These are phyloP conservation scores for Globisporangium canariense DNA, from an alignment of 352 stramenopile genomes.

Conservation along the genomic window DNA sequence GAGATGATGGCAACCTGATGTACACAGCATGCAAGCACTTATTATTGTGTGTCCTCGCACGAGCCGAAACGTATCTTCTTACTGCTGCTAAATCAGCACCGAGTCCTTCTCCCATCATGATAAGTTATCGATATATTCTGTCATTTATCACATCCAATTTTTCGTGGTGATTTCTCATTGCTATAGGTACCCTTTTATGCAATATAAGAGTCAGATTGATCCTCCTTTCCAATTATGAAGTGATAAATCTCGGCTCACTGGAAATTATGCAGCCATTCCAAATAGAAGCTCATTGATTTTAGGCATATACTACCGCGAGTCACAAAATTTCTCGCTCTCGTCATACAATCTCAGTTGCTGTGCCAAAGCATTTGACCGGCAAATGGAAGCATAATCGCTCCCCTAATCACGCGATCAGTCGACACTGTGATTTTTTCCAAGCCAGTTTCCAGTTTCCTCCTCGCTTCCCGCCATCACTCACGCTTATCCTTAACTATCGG, in stretches of 20 bases:
- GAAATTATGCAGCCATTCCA: slow-evolving; percentile 11
- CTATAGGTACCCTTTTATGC: too few species aligned
- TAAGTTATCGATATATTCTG: too few species aligned
- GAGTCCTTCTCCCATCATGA: too few species aligned
- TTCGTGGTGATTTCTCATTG: too few species aligned
- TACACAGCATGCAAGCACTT: too few species aligned
- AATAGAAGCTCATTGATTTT: slow-evolving; percentile 4
- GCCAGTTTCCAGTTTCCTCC: not conserved
- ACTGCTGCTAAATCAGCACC: too few species aligned
- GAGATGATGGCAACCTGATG: too few species aligned
- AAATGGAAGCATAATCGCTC: not conserved
- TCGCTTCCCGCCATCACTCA: not conserved
- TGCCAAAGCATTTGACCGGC: slow-evolving; percentile 5
- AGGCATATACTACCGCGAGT: not conserved
- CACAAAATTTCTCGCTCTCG: not conserved
- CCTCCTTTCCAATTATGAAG: slow-evolving; percentile 2
- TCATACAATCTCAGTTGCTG: not conserved
- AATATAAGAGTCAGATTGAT: not conserved
- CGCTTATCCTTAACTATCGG: not conserved
- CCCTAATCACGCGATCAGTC: not conserved
- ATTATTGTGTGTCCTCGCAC: too few species aligned
- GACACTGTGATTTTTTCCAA: not conserved
- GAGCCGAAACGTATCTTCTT: too few species aligned
- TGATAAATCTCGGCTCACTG: not conserved
- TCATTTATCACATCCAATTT: too few species aligned